Base-by-base conservation (phyloP, 768 basidiomycete species). In the Phaeotremella skinneri region DNA sequence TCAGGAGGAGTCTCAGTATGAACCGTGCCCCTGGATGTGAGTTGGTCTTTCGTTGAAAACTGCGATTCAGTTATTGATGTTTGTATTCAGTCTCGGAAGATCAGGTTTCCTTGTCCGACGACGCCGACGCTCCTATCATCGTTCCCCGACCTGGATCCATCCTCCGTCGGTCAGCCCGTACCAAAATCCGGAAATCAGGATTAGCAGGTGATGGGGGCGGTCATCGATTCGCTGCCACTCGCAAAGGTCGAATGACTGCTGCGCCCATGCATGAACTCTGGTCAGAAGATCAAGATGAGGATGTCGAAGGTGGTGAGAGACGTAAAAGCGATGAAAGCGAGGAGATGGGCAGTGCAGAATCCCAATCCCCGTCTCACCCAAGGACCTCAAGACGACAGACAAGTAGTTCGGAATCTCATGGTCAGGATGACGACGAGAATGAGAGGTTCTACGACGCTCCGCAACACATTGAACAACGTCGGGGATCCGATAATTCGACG, bases 161-260 rank as follows among this genome's bases (percentile, higher is more conserved):
- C 66, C 82, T 99, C 13, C 88, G 91, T 21, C 87, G 96, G 34
- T 85, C 91, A 9, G 91, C 91, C 3, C 85, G 94, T 14, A 99
- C 96, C 0, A 92, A 91, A 80, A 96, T 98, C 67, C 87, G 94
- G 32, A 99, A 98, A 79, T 81, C 86, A 14, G 83, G 84, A 4
- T 75, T 87, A 4, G 81, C 83, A 14, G 88, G 85, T 23, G 90
- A 89, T 76, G 88, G 87, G 11, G 85, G 83, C 31, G 89, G 89
- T 1, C 90, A 90, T 81, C 86, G 91, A 11, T 93, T 93, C 78
- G 79, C 78, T 4, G 76, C 80, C 6, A 77, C 80, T 3, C 79
- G 83, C 43, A 77, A 75, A 82, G 82, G 83, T 34, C 63, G 74
- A 23, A 63, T 59, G 59, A 69, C 64, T 4, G 66, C 69, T n/a